These are phyloP conservation scores for Hammondia hammondi DNA, from an alignment of 169 alveolate genomes.

Conservation along the genomic window DNA sequence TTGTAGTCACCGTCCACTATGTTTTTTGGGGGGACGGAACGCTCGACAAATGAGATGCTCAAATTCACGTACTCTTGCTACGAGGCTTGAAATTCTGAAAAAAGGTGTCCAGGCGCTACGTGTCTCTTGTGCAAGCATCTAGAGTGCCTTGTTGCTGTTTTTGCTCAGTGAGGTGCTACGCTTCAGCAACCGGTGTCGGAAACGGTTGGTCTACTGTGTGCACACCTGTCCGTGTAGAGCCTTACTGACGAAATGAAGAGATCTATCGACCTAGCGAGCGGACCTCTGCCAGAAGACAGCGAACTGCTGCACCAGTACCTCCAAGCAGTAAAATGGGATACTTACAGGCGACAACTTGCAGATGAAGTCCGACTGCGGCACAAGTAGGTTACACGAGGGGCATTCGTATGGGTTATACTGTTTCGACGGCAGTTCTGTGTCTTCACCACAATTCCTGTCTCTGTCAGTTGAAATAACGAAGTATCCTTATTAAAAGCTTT, in stretches of 20 bases:
- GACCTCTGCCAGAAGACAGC: constrained; percentile 34
- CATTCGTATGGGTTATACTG: background rate
- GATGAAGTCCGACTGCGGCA: constrained; percentile 35
- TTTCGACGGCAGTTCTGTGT: background rate
- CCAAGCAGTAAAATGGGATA: constrained; percentile 41
- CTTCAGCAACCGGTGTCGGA: too few relatives aligned
- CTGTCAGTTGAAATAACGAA: too few relatives aligned
- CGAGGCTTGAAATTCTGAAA: too few relatives aligned
- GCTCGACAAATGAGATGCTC: too few relatives aligned
- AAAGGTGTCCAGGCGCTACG: too few relatives aligned
- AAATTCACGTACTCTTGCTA: too few relatives aligned
- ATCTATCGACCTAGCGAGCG: constrained; percentile 36
- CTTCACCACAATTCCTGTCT: background rate
- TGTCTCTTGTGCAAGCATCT: background rate
- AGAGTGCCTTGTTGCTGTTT: background rate
- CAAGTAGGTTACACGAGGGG: background rate
- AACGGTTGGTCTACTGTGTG: too few relatives aligned
- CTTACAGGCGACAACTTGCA: background rate
- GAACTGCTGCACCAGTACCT: constrained; percentile 27
- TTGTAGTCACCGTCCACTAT: too few relatives aligned
- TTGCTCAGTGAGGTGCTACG: background rate
- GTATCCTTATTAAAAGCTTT: too few relatives aligned
- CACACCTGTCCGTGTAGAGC: background rate
- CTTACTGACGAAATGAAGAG: constrained; percentile 30
- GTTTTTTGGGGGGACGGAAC: too few relatives aligned